Base-by-base conservation (phyloP, 2,329 filamentous ascomycete genomes). In the Aspergillus sp. region DNA sequence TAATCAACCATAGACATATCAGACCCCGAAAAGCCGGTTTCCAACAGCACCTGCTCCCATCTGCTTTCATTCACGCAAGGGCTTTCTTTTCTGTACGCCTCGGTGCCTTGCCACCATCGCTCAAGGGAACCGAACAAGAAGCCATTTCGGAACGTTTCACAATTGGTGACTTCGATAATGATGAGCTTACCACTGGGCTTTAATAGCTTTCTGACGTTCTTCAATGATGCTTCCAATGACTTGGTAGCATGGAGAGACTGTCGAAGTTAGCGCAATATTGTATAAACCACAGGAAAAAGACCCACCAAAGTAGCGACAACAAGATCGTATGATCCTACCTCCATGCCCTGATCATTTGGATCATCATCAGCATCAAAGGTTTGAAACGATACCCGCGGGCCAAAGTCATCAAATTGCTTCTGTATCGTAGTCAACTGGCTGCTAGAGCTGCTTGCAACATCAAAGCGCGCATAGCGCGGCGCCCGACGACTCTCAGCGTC, bases 101-200 rank as follows among this genome's bases (percentile, higher is more conserved):
- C 19, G 19, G 19, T 19, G 4, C 19, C 19, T 19, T 19, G 28
- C 64, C 62, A 68, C 66, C 62, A 69, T 0, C 64, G 65, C 5
- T 60, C 53, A 0, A 68, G 43, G 9, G 10, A 12, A 9, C 46
- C 48, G 12, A 28, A 55, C 31, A 28, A 39, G 30, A 26, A 29
- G 11, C 19, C 19, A 19, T 19, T 19, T 19, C n/a, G 27, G 7
- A 26, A 33, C 5, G 28, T 6, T n/a, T 43, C 28, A 5, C 12
- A 6, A 2, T 39, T 30, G 2, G 47, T 44, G 3, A 39, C 35
- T 12, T 51, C 49, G 3, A 53, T 11, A 5, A 53, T 33, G 5
- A 60, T 36, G 9, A 60, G 33, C 13, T 47, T 39, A 2, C 57
- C 55, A 7, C 37, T 44, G 11, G 49, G 43, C 7, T 42, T 51